phyloP scores from a whole-genome alignment of 2,329 filamentous ascomycete species.

The Monilinia polystroma region DNA sequence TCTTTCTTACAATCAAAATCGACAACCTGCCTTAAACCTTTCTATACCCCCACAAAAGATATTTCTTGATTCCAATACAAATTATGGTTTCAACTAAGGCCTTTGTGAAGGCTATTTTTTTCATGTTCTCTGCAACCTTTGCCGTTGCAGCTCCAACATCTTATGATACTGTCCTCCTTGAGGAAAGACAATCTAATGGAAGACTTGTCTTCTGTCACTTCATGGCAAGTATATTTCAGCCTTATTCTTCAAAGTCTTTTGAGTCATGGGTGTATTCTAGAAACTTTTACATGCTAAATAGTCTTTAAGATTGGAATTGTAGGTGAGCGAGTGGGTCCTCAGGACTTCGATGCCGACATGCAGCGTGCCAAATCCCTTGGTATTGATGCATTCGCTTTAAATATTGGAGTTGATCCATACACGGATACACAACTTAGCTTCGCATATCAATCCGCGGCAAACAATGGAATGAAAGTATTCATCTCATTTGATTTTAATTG shows the following conservation, averaged over 20 bases:
- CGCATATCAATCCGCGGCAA: slow-evolving; percentile 37
- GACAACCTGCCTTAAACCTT: neutral
- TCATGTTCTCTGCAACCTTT: slow-evolving; percentile 12
- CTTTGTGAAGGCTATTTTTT: neutral
- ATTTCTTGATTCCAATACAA: neutral
- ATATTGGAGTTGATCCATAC: slow-evolving; percentile 40
- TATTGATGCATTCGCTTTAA: slow-evolving; percentile 42
- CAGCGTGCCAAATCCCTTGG: slow-evolving; percentile 37
- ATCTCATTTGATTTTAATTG: slow-evolving; percentile 40
- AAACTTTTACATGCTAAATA: slow-evolving; percentile 2
- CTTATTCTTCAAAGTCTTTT: neutral
- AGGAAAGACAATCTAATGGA: slow-evolving; percentile 18
- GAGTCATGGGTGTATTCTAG: neutral
- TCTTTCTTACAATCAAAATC: neutral
- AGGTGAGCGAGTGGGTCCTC: slow-evolving; percentile 27
- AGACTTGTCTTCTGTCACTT: slow-evolving; percentile 31
- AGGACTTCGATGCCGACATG: slow-evolving; percentile 31
- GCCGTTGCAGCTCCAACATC: slow-evolving; percentile 13
- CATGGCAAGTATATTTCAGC: slow-evolving; percentile 24
- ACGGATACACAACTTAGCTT: slow-evolving; percentile 36
- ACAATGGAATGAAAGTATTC: slow-evolving; percentile 39
- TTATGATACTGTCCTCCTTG: neutral
- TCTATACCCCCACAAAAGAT: neutral
- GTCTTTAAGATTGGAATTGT: slow-evolving; percentile 30
- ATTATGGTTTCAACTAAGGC: neutral